These are phyloP conservation scores for Brettanomyces anomalus DNA, from an alignment of 805 yeast genomes.

Conservation along the genomic window DNA sequence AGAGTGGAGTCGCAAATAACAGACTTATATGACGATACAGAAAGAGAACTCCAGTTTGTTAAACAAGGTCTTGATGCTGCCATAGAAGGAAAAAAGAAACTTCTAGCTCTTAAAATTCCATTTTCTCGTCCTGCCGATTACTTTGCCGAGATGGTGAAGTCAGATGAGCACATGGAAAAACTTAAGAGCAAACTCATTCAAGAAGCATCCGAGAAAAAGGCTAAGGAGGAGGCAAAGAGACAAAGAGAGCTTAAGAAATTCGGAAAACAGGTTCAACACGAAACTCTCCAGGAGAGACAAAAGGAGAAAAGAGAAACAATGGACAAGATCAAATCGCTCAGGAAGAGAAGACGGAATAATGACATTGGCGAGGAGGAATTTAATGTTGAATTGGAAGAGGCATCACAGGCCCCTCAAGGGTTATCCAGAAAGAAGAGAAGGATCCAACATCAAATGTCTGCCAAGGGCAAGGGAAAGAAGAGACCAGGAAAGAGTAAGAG, in stretches of 20 bases:
- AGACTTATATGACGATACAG: constrained; percentile 92
- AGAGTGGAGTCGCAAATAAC: constrained; percentile 59
- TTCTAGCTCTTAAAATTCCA: constrained; percentile 67
- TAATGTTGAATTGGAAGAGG: constrained; percentile 89
- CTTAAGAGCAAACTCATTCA: constrained; percentile 71
- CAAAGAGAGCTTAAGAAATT: constrained; percentile 94
- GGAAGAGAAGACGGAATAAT: constrained; percentile 74
- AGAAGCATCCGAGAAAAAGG: constrained; percentile 75
- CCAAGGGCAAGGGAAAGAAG: constrained; percentile 36
- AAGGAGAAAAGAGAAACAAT: constrained; percentile 85
- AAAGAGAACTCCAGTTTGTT: constrained; percentile 90
- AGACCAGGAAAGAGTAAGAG: constrained; percentile 55
- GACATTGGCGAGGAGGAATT: constrained; percentile 70
- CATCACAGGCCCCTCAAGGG: constrained; percentile 38
- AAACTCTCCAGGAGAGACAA: constrained; percentile 87
- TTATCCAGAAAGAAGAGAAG: constrained; percentile 43
- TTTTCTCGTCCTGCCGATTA: constrained; percentile 91
- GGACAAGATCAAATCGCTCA: constrained; percentile 83
- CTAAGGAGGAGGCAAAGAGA: constrained; percentile 85
- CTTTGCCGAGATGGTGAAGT: constrained; percentile 97
- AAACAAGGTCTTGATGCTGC: constrained; percentile 90
- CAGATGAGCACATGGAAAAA: constrained; percentile 97
- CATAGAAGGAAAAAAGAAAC: constrained; percentile 54
- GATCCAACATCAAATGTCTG: constrained; percentile 24
- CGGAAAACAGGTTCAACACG: constrained; percentile 94